Conservation (phyloP, 176 grass and related monocot species). For the Eragrostis nindensis region DNA sequence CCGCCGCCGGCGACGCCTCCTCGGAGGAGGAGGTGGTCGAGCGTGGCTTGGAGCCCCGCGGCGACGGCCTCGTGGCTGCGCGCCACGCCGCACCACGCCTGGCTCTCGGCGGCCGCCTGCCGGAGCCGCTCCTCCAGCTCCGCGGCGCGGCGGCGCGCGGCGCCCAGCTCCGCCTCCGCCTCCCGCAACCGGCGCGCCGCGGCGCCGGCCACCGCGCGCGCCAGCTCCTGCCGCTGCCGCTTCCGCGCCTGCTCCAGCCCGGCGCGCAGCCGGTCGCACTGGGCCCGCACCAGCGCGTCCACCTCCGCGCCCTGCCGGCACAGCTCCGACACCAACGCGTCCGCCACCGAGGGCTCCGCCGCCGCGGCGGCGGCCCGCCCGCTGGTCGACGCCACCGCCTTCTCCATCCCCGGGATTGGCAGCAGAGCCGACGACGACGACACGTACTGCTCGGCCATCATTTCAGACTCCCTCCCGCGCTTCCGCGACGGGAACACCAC, state of each 20-base stretch:
- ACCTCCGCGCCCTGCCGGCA: constrained; percentile 43
- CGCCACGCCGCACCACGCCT: constrained; percentile 57
- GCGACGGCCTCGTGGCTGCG: constrained; percentile 58
- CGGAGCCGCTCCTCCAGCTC: constrained; percentile 55
- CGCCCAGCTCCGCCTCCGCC: constrained; percentile 46
- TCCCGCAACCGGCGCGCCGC: constrained; percentile 26
- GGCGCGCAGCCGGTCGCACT: constrained; percentile 50
- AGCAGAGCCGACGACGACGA: constrained; percentile 8
- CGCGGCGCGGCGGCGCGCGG: neutral
- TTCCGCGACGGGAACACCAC: constrained; percentile 32
- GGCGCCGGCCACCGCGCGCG: constrained; percentile 30
- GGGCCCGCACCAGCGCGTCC: constrained; percentile 49
- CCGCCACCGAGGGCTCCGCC: neutral
- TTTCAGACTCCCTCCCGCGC: constrained; percentile 21
- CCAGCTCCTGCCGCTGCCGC: constrained; percentile 52
- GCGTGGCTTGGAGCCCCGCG: constrained; percentile 40
- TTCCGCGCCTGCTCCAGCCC: constrained; percentile 49
- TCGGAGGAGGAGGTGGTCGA: constrained; percentile 51
- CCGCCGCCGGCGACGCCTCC: no score
- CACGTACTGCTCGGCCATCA: constrained; percentile 32
- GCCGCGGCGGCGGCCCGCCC: constrained; percentile 26
- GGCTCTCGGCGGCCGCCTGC: constrained; percentile 50
- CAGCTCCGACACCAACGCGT: constrained; percentile 36
- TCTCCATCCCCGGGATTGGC: constrained; percentile 23
- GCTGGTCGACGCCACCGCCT: constrained; percentile 51